Evolutionary conservation across 805 yeast species (phyloP), one percentile per base, ranked within the genome.

Genomic region (Hanseniaspora mollemarum): DNA sequence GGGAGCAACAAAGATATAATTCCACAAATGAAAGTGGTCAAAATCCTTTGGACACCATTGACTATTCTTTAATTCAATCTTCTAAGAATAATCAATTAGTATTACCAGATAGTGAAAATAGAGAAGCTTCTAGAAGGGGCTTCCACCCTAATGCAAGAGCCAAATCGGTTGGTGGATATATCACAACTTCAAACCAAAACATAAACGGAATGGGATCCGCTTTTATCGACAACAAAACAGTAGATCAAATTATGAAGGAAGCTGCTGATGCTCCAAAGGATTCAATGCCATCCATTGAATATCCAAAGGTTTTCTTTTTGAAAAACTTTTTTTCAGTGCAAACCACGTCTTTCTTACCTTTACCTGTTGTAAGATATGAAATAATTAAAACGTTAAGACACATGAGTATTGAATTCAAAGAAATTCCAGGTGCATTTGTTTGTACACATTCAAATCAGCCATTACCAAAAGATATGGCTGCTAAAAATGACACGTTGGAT

Each of bases 251-350:
- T 41, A 63, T 77, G 53, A 68, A 65, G 13, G 65, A 66, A 49
- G 76, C 76, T 16, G 71, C 74, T 15, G 67, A 68, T 54, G 87
- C 94, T 13, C 76, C 79, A 52, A 77, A 81, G 2, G 86, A 85
- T 51, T 67, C 83, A 15, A 87, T 88, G 96, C 95, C 94, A 25
- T 87, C 96, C 0, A 87, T 90, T 63, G 96, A 88, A 61, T 86
- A 80, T 62, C 95, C 96, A 54, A 83, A 83, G 67, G 88, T 95
- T 1, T 74, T 88, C 56, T 87, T 87, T 70, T 73, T 88, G 63
- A 86, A 87, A 62, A 96, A 96, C 1, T 88, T 90, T 61, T 88
- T 88, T 67, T 81, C 90, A 54, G 96, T 88, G 44, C 96, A 88
- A 67, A 85, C 95, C 1, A 88, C 97, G 0, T 87, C 96, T 1